phyloP scores from a whole-genome alignment of 2,329 filamentous ascomycete genomes.

The Fusarium brevicatenulatum region DNA sequence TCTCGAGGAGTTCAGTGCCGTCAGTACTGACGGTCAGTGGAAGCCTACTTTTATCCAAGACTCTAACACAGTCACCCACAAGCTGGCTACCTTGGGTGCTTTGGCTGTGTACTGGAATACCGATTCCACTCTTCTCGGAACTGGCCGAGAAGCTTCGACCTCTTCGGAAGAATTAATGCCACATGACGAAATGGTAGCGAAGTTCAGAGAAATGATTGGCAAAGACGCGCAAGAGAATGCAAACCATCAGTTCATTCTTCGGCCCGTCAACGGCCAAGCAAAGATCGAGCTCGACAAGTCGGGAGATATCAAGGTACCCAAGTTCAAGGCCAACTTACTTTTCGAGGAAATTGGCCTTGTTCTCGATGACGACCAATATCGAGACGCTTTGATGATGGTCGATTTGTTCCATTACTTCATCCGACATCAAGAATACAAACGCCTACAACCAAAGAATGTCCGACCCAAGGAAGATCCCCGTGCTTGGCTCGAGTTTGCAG shows the following conservation, averaged over 20 bases:
- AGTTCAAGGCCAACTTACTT: conserved; percentile 88
- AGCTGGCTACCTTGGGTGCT: conserved; percentile 89
- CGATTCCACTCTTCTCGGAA: conserved; percentile 83
- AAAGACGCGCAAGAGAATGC: conserved; percentile 67
- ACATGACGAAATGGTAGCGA: conserved; percentile 80
- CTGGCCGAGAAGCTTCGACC: conserved; percentile 73
- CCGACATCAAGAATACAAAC: conserved; percentile 96
- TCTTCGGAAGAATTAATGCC: conserved; percentile 65
- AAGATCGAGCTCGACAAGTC: conserved; percentile 97
- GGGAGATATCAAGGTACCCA: conserved; percentile 79
- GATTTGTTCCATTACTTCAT: conserved; percentile 99
- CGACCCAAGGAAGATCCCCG: conserved; percentile 88
- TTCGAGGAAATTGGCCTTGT: conserved; percentile 99
- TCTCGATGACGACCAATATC: conserved; percentile 97
- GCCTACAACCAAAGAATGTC: conserved; percentile 83
- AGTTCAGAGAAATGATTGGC: conserved; percentile 83
- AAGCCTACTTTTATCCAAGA: conserved; percentile 95
- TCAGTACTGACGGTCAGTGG: conserved; percentile 96
- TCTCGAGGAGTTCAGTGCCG: conserved; percentile 93
- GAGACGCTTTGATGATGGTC: conserved; percentile 96
- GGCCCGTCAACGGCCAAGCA: conserved; percentile 93
- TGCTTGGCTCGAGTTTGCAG: conserved; percentile 93
- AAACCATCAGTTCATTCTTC: conserved; percentile 91
- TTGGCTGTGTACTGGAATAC: conserved; percentile 99
- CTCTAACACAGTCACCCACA: conserved; percentile 84